These are phyloP conservation scores for Alternaria solani DNA, from an alignment of 2,329 filamentous ascomycete genomes.

Conservation along the genomic window DNA sequence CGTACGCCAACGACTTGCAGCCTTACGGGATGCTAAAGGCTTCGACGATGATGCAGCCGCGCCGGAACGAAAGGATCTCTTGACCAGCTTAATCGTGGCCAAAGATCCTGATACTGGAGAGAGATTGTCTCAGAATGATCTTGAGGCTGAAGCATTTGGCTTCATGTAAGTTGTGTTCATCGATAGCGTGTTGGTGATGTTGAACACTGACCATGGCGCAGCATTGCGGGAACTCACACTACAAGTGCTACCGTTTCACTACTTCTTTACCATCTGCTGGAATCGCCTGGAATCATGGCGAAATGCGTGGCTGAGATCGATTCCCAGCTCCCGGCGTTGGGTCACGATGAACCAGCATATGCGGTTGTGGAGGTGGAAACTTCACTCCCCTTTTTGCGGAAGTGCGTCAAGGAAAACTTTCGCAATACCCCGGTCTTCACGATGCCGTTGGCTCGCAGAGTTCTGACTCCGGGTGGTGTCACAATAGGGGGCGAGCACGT, in stretches of 20 bases:
- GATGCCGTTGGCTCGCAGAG: background rate
- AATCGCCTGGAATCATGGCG: background rate
- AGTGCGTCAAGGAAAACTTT: background rate
- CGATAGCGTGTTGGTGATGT: background rate
- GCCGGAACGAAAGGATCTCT: background rate
- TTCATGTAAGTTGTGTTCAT: background rate
- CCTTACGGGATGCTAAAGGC: background rate
- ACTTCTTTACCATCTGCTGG: background rate
- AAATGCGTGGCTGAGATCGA: background rate
- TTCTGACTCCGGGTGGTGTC: background rate
- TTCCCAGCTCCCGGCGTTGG: background rate
- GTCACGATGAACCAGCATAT: background rate
- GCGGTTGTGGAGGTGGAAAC: background rate
- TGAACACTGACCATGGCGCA: background rate
- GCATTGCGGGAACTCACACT: background rate
- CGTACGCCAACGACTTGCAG: background rate
- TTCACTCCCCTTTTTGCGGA: background rate
- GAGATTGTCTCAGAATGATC: background rate
- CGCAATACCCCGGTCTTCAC: background rate
- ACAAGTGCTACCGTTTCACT: background rate
- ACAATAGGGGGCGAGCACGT: background rate
- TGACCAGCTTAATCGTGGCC: background rate
- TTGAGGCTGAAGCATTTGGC: background rate
- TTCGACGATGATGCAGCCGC: background rate
- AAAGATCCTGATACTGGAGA: background rate